These are phyloP conservation scores for Pythium rishiriense DNA, from an alignment of 352 stramenopile genomes.

Conservation along the genomic window DNA sequence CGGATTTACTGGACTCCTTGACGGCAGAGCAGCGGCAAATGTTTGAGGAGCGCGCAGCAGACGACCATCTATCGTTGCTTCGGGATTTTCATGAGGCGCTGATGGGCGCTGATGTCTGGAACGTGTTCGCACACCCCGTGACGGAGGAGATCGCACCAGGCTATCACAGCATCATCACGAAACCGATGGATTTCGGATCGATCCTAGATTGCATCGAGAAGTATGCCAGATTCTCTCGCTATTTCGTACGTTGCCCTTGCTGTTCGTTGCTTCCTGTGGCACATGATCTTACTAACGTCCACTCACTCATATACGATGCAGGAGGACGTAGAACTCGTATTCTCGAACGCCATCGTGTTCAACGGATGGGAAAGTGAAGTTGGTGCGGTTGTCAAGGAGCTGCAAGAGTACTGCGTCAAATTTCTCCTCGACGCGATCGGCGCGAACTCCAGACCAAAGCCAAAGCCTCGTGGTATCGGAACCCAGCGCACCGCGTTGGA, in stretches of 20 bases:
- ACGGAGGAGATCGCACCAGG: conserved; percentile 90
- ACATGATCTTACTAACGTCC: neutral
- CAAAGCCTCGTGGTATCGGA: conserved; percentile 8
- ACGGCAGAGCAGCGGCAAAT: conserved; percentile 52
- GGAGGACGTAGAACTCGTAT: conserved; percentile 72
- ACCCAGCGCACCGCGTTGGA: neutral
- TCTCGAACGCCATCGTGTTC: conserved; percentile 81
- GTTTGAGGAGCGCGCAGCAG: conserved; percentile 53
- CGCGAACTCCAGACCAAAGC: conserved; percentile 29
- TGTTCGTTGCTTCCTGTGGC: neutral
- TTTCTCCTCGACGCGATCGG: conserved; percentile 69
- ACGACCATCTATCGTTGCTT: conserved; percentile 59
- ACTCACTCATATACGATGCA: conserved; percentile 21
- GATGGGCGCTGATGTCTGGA: conserved; percentile 67
- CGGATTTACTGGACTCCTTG: conserved; percentile 49
- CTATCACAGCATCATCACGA: conserved; percentile 89
- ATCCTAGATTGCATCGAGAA: conserved; percentile 85
- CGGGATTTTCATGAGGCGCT: conserved; percentile 74
- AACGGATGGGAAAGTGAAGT: conserved; percentile 69
- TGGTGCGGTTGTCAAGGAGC: conserved; percentile 55
- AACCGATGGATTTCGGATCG: conserved; percentile 94
- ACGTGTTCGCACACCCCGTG: conserved; percentile 89
- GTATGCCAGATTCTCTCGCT: conserved; percentile 70
- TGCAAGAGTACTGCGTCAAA: conserved; percentile 74
- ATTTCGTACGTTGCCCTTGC: conserved; percentile 62